A percentile compares a stretch with the other conserved stretches of the same genome.
phyloP scores from a whole-genome alignment of 176 grass and related monocot species.

The Zea luxurians region DNA sequence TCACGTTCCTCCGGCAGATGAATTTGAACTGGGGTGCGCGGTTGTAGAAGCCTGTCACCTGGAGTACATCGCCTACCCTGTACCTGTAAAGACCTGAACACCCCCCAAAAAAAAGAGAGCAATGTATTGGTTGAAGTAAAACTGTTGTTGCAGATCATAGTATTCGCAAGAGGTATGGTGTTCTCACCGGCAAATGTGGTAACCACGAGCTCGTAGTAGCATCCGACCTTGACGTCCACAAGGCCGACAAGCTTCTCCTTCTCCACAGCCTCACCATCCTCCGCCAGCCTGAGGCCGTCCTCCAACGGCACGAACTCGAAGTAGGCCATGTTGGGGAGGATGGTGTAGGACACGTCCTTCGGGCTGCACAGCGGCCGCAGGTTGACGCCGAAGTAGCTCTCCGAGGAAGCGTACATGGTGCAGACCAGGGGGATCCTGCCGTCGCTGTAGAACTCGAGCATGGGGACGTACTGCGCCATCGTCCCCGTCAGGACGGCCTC shows the following conservation, averaged over 20 bases:
- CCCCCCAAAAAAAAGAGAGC: neutral
- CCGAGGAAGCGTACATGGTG: slow-evolving; percentile 75
- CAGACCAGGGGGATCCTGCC: slow-evolving; percentile 60
- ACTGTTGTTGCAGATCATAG: neutral
- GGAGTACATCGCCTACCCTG: slow-evolving; percentile 75
- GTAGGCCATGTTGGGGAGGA: slow-evolving; percentile 83
- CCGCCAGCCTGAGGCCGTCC: slow-evolving; percentile 44
- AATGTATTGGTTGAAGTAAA: neutral
- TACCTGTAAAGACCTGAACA: slow-evolving; percentile 71
- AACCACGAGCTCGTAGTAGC: slow-evolving; percentile 75
- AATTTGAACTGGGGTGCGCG: slow-evolving; percentile 71
- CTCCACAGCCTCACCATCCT: slow-evolving; percentile 44
- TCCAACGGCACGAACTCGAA: slow-evolving; percentile 76
- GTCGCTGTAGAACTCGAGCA: slow-evolving; percentile 72
- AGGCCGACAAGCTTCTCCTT: slow-evolving; percentile 58
- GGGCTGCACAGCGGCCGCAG: slow-evolving; percentile 59
- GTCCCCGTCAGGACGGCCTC: slow-evolving; percentile 77
- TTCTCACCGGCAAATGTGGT: slow-evolving; percentile 73
- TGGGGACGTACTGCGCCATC: slow-evolving; percentile 75
- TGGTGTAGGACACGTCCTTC: slow-evolving; percentile 60
- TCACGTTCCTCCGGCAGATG: slow-evolving; percentile 71
- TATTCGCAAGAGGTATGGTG: neutral
- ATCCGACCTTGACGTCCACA: slow-evolving; percentile 67
- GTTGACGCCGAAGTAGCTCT: slow-evolving; percentile 73
- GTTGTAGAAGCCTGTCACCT: slow-evolving; percentile 74